A percentile compares a stretch with the other conserved stretches of the same genome.
Evolutionary conservation across 208 protist genomes (phyloP).

Genomic region (Crithidia fasciculata): DNA sequence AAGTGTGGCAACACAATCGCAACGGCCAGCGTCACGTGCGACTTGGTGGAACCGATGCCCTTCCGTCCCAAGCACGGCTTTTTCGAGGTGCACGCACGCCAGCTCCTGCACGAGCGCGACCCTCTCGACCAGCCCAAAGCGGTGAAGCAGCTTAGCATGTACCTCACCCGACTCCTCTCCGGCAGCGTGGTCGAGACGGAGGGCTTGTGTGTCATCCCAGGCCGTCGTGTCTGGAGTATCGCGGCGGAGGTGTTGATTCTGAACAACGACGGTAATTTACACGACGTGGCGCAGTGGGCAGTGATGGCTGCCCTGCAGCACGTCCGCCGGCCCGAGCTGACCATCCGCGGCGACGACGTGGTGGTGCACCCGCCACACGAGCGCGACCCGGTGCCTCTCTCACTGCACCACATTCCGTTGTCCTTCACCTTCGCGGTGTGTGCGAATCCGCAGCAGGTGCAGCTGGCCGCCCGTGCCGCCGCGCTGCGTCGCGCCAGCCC

Average conservation of each 20-base stretch:
- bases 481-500: slow-evolving; percentile 20
- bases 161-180: slow-evolving; percentile 89
- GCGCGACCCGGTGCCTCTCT: slow-evolving; percentile 94
- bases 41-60: slow-evolving; percentile 94
- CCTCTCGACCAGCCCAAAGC: slow-evolving; percentile 31
- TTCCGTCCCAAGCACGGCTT: slow-evolving; percentile 96
- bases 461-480: slow-evolving; percentile 38
- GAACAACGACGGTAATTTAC: slow-evolving; percentile 95
- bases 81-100: slow-evolving; percentile 89
- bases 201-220: slow-evolving; percentile 94
- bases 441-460: slow-evolving; percentile 40
- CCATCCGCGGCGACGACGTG: slow-evolving; percentile 85
- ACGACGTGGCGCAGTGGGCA: slow-evolving; percentile 90
- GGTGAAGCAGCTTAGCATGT: slow-evolving; percentile 61
- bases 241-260: slow-evolving; percentile 86
- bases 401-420: slow-evolving; percentile 95
- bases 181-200: slow-evolving; percentile 95
- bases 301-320: slow-evolving; percentile 89
- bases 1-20: slow-evolving; percentile 90
- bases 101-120: slow-evolving; percentile 87
- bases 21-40: slow-evolving; percentile 75
- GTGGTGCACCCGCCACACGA: slow-evolving; percentile 90
- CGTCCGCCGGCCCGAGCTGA: slow-evolving; percentile 95
- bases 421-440: slow-evolving; percentile 80
- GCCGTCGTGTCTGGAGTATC: slow-evolving; percentile 92